These are phyloP conservation scores for Eimeria acervulina DNA, from an alignment of 169 alveolate species.

Conservation along the genomic window DNA sequence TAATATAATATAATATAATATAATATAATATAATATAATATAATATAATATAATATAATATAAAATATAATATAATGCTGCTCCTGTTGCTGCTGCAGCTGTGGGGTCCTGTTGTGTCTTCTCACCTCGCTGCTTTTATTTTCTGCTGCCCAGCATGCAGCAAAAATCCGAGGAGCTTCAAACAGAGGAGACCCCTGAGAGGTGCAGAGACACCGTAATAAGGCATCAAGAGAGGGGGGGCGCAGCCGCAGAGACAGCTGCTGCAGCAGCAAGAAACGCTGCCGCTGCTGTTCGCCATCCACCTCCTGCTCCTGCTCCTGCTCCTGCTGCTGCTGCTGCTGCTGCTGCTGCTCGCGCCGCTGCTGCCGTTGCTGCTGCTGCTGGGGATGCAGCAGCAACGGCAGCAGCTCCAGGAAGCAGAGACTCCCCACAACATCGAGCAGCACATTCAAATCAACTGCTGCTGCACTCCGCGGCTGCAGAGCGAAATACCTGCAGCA, in stretches of 20 bases:
- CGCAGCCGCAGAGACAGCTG: constrained; percentile 17
- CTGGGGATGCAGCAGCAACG: constrained; percentile 10
- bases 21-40: no score
- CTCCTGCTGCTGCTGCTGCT: neutral
- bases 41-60: no score
- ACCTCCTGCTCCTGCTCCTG: neutral
- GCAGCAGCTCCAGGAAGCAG: neutral
- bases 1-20: no score
- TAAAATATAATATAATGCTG: neutral
- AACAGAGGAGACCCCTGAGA: constrained; percentile 29
- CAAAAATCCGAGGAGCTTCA: constrained; percentile 4
- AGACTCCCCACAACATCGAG: neutral
- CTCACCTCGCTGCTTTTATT: neutral
- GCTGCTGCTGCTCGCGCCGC: constrained; percentile 29
- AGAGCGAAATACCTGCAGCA: constrained; percentile 36
- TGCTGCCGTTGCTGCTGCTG: constrained; percentile 31
- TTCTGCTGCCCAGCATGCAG: constrained; percentile 55
- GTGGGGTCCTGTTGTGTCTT: no score
- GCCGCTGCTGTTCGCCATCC: neutral
- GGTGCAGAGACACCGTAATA: neutral
- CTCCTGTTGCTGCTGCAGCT: neutral
- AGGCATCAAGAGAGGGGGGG: constrained; percentile 5
- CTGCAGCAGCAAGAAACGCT: constrained; percentile 2
- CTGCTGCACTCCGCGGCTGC: constrained; percentile 45
- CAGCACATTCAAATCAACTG: neutral